phyloP scores from a whole-genome alignment of 2,329 filamentous ascomycete species.

The Xylaria sp. region DNA sequence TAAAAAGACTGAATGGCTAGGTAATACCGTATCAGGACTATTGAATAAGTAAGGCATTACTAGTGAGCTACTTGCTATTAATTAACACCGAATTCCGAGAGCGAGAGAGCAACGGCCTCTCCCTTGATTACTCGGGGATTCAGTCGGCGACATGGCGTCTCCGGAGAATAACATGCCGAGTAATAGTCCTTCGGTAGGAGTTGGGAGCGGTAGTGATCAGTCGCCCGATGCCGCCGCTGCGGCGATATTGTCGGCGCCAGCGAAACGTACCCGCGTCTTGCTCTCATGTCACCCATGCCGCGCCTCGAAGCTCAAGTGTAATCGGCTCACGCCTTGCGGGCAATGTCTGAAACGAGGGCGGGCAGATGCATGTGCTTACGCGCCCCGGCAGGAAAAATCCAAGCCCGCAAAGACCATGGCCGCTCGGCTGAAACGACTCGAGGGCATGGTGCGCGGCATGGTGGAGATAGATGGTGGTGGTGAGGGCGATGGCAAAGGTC shows the following conservation, averaged over 20 bases:
- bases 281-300: constrained; percentile 66
- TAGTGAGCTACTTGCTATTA: not conserved
- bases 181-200: constrained; percentile 20
- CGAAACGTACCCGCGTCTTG: constrained; percentile 61
- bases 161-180: constrained; percentile 5
- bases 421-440: constrained; percentile 64
- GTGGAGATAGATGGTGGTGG: constrained; percentile 56
- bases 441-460: constrained; percentile 68
- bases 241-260: constrained; percentile 17
- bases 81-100: not conserved
- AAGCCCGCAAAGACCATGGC: constrained; percentile 62
- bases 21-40: not conserved
- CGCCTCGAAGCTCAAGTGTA: constrained; percentile 67
- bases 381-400: constrained; percentile 57
- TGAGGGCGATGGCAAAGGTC: constrained; percentile 12
- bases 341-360: constrained; percentile 64
- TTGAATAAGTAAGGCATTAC: not conserved
- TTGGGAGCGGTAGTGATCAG: constrained; percentile 17
- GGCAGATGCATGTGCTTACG: constrained; percentile 60
- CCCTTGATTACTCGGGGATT: not conserved
- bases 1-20: not conserved
- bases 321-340: constrained; percentile 62
- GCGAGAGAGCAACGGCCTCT: not conserved
- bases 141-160: constrained; percentile 20
- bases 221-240: constrained; percentile 6